Percentiles rank a stretch among this genome's conserved stretches.
Evolutionary conservation across 2,329 filamentous ascomycete genomes (phyloP).

Genomic region (Daldinia sp.): DNA sequence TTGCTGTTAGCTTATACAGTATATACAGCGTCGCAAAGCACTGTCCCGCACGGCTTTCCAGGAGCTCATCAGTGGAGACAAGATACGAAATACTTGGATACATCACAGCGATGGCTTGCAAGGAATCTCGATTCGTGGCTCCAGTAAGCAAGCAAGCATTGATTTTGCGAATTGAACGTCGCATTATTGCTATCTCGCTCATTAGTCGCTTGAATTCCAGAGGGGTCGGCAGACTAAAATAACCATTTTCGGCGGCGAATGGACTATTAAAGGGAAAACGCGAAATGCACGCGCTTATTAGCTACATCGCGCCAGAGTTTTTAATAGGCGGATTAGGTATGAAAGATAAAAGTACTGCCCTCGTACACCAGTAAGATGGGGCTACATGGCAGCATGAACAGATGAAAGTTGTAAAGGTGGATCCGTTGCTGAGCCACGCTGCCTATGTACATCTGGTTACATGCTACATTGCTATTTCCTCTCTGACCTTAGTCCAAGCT

Average conservation of each 20-base stretch:
- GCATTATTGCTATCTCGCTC: conserved; percentile 17
- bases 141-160: not conserved
- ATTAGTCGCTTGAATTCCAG: conserved; percentile 20
- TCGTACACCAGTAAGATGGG: not conserved
- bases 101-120: not conserved
- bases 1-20: conserved; percentile 15
- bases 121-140: not conserved
- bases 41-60: conserved; percentile 22
- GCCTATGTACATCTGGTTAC: too few species aligned
- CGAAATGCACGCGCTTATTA: conserved; percentile 28
- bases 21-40: conserved; percentile 1
- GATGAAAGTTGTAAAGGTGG: not conserved
- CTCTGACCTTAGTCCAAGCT: conserved; percentile 11
- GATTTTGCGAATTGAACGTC: conserved; percentile 21
- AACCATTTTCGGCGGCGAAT: conserved; percentile 21
- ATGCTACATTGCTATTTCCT: conserved; percentile 23
- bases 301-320: conserved; percentile 1
- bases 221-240: conserved; percentile 6
- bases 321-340: conserved; percentile 10
- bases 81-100: not conserved
- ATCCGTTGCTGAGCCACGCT: conserved; percentile 28
- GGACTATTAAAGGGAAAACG: conserved; percentile 30
- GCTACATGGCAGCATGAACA: not conserved
- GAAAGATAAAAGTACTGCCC: not conserved
- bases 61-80: conserved; percentile 21